Evolutionary conservation across 2,329 filamentous ascomycete genomes (phyloP).

Genomic region (Alternaria solani): DNA sequence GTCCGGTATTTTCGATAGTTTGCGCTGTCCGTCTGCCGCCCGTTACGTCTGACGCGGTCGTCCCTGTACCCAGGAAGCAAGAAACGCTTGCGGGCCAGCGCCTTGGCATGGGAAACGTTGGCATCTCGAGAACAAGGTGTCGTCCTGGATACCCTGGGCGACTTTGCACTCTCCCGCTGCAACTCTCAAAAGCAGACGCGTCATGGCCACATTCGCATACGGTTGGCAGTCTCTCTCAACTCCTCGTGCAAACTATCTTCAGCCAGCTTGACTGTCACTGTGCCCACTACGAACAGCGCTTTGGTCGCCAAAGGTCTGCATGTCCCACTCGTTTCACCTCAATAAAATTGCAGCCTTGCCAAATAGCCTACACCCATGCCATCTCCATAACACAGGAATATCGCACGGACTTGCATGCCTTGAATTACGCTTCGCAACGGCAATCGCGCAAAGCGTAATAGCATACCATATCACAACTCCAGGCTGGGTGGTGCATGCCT

Average conservation of each 20-base stretch:
- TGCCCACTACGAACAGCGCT: neutral
- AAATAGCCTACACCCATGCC: slow-evolving; percentile 1
- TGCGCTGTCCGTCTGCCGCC: neutral
- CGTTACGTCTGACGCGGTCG: neutral
- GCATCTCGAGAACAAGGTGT: no score
- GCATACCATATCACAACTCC: neutral
- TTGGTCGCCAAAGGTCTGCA: slow-evolving; percentile 2
- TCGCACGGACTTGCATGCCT: neutral
- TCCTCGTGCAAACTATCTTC: neutral
- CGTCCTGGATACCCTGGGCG: slow-evolving; percentile 4
- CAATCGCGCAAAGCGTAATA: neutral
- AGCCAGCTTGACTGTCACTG: neutral
- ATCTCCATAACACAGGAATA: slow-evolving; percentile 1
- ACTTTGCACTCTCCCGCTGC: slow-evolving; percentile 8
- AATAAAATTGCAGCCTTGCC: slow-evolving; percentile 1
- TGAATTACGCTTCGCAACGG: slow-evolving; percentile 1
- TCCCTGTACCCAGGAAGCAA: neutral
- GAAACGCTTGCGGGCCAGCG: neutral
- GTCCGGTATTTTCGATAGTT: neutral
- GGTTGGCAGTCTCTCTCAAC: neutral
- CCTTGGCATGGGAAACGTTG: no score
- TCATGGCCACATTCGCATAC: neutral
- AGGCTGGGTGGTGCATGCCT: neutral
- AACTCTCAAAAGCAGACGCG: slow-evolving; percentile 1
- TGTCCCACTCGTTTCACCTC: slow-evolving; percentile 12